phyloP scores from a whole-genome alignment of 495 filamentous ascomycete genomes.

The Aspergillus sparsus region DNA sequence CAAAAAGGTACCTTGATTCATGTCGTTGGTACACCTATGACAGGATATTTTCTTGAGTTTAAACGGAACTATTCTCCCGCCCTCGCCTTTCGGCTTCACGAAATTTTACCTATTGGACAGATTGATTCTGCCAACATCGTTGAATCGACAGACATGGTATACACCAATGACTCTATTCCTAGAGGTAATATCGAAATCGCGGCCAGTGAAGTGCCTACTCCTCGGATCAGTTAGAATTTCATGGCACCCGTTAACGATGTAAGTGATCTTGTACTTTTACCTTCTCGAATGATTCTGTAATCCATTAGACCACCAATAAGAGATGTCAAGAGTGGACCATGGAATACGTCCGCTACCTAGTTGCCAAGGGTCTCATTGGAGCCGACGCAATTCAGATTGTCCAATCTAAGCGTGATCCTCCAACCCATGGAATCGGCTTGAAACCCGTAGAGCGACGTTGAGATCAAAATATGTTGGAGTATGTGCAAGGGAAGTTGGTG shows the following conservation, averaged over 20 bases:
- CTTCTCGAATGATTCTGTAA: too few relatives aligned
- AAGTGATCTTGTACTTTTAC: conserved; percentile 1
- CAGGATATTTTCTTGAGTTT: conserved; percentile 36
- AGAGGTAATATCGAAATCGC: conserved; percentile 34
- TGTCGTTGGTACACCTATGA: conserved; percentile 36
- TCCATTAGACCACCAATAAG: conserved; percentile 28
- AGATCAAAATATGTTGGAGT: too few relatives aligned
- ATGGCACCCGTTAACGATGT: conserved; percentile 41
- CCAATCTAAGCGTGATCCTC: conserved; percentile 37
- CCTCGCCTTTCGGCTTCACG: conserved; percentile 13
- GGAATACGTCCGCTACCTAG: conserved; percentile 36
- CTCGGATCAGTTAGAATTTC: conserved; percentile 37
- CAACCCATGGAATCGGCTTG: conserved; percentile 33
- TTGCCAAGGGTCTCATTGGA: conserved; percentile 26
- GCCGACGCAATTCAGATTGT: conserved; percentile 33
- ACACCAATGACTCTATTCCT: conserved; percentile 26
- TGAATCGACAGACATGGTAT: conserved; percentile 15
- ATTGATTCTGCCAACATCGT: conserved; percentile 28
- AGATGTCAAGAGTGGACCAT: conserved; percentile 43
- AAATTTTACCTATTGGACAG: conserved; percentile 29
- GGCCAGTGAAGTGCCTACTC: conserved; percentile 32
- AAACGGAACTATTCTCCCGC: conserved; percentile 27
- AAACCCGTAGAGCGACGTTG: too few relatives aligned
- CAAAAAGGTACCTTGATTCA: conserved; percentile 33
- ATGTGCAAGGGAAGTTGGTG: too few relatives aligned